Evolutionary conservation across 148 eudicot species (phyloP).

Genomic region (Fagopyrum tataricum): DNA sequence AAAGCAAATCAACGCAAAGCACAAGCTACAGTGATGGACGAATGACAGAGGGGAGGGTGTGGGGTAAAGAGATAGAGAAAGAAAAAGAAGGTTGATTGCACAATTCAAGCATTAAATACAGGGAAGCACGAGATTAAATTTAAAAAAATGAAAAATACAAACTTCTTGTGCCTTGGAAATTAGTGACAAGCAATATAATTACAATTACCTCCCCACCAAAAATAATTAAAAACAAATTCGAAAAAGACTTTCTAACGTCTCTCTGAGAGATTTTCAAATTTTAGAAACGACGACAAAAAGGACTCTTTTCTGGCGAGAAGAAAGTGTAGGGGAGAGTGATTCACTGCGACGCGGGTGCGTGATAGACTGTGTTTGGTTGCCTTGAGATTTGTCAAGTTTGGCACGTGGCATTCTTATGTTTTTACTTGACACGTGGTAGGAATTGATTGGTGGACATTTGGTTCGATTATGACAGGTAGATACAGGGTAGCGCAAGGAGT

Average conservation of each 20-base stretch:
- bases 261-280: conserved; percentile 53
- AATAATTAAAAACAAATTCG: conserved; percentile 13
- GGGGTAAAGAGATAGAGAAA: conserved; percentile 6
- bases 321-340: conserved; percentile 4
- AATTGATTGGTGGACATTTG: not conserved
- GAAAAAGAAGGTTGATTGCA: conserved; percentile 3
- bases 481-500: not conserved
- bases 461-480: conserved; percentile 1
- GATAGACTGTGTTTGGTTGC: not conserved
- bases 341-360: conserved; percentile 8
- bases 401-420: not conserved
- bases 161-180: conserved; percentile 3
- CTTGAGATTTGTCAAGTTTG: not conserved
- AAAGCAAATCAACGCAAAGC: not conserved
- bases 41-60: not conserved
- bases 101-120: conserved; percentile 14
- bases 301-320: conserved; percentile 9
- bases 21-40: conserved; percentile 13
- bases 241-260: conserved; percentile 50
- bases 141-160: not conserved
- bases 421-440: not conserved
- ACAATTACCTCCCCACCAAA: not conserved
- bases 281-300: conserved; percentile 26
- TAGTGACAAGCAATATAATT: conserved; percentile 9
- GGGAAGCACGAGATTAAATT: conserved; percentile 7